A percentile compares a stretch with the other conserved stretches of the same genome.
Conservation (phyloP, 2,329 filamentous ascomycete genomes). For the Nemania sp. region DNA sequence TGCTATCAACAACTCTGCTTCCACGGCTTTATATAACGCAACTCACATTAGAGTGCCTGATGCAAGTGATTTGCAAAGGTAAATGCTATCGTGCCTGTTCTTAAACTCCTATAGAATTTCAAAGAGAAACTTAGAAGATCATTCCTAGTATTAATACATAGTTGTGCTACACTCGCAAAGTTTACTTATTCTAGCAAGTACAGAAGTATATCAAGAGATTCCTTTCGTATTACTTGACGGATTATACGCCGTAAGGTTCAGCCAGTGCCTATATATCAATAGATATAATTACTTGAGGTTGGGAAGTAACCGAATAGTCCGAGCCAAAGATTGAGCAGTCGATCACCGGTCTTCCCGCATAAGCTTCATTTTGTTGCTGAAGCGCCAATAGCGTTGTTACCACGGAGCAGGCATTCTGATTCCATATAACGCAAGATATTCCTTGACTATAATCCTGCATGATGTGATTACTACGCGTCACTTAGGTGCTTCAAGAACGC, state of each 20-base stretch:
- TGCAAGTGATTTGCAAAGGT: neutral
- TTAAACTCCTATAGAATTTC: neutral
- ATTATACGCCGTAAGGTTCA: neutral
- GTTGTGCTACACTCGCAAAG: neutral
- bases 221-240: neutral
- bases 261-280: neutral
- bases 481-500: neutral
- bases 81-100: neutral
- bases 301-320: too few species aligned
- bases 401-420: too few species aligned
- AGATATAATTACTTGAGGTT: neutral
- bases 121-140: neutral
- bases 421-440: too few species aligned
- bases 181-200: neutral
- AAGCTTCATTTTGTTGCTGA: neutral
- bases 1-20: conserved; percentile 7
- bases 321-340: neutral
- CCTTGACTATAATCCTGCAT: neutral
- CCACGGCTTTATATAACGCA: neutral
- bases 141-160: neutral
- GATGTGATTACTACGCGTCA: neutral
- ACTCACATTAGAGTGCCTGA: neutral
- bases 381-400: too few species aligned
- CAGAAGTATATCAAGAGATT: neutral
- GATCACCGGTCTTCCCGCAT: neutral